Evolutionary conservation across 1,139 yeast species (phyloP), one percentile per base, ranked within the genome.

Genomic region (Candida frijolesensis): DNA sequence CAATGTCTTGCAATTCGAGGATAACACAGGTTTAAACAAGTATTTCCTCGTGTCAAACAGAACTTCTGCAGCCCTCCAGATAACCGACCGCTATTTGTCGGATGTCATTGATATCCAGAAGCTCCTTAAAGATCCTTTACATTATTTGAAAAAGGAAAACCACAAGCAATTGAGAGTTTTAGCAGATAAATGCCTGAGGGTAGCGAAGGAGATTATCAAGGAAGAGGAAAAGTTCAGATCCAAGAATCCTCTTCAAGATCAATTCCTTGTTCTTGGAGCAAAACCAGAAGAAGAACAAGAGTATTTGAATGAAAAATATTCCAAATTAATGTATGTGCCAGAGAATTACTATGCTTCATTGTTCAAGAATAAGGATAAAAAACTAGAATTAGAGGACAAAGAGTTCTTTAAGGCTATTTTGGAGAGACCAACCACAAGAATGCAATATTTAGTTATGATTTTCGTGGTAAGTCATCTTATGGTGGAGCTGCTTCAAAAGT

Each of bases 1-100:
- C 12, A 65, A 63, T 38, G 52, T 74, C 12, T 64, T 76, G 47
- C 62, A 66, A 11, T 64, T 75, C 51, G 80, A 75, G 48, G 81
- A 76, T 54, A 75, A 74, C 54, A 76, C 81, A 1, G 81, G 81
- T 2, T 64, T 76, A 50, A 76, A 76, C 57, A 74, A 74, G 57
- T 72, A 72, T 55, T 75, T 74, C 54, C 60, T 66, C 29, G 52
- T 63, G 0, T 66, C 78, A 3, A 63, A 66, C 46, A 58, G 76
- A 44, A 54, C 51, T 4, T 55, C 62, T 2, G 58, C 63, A 4
- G 40, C 50, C 27, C 33, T 54, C n/a, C 39, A 22, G 33, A 37
- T 48, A 3, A 62, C 60, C 38, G 64, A 62, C 45, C 63, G 60
- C 11, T 70, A 74, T 47, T 56, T 76, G 18, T 66, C 62, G 25